A percentile compares a stretch with the other conserved stretches of the same genome.
Conservation (phyloP, 352 stramenopile species). For the Phytophthora megakarya region DNA sequence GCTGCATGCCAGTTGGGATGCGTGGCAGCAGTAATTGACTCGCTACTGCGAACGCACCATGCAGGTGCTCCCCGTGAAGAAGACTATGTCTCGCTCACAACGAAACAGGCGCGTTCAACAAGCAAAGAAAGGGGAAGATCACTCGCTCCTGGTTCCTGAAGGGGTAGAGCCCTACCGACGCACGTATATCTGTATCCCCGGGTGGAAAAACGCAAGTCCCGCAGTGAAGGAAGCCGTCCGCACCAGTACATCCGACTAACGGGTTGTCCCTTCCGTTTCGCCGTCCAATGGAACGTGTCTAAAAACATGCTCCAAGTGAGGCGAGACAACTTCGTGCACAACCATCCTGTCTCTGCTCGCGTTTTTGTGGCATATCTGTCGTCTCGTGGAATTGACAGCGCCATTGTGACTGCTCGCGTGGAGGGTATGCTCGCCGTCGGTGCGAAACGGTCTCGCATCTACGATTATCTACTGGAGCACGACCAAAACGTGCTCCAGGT, state of each 20-base stretch:
- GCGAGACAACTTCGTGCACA: constrained; percentile 14
- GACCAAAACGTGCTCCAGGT: constrained; percentile 30
- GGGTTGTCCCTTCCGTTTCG: constrained; percentile 13
- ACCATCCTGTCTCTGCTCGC: background rate
- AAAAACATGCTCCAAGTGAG: constrained; percentile 9
- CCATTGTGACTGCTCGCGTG: background rate
- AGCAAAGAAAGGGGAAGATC: constrained; percentile 5
- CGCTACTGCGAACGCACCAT: constrained; percentile 3
- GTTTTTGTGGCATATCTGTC: background rate
- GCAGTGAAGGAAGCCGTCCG: background rate
- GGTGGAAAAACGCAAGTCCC: constrained; percentile 1
- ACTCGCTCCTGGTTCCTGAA: constrained; percentile 8
- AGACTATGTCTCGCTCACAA: constrained; percentile 11
- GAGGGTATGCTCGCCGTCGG: constrained; percentile 21
- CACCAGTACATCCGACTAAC: constrained; percentile 12
- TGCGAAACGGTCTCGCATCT: constrained; percentile 6
- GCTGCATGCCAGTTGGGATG: background rate
- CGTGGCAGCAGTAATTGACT: background rate
- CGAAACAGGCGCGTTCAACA: background rate
- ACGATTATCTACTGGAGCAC: constrained; percentile 21
- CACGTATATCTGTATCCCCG: constrained; percentile 21
- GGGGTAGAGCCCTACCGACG: constrained; percentile 6
- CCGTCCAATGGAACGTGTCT: constrained; percentile 1
- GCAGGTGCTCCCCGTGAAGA: constrained; percentile 5
- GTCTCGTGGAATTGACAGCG: background rate